Percentiles rank a stretch among this genome's conserved stretches.
These are phyloP conservation scores for Emergomyces africanus DNA, from an alignment of 2,329 filamentous ascomycete species.

Conservation along the genomic window DNA sequence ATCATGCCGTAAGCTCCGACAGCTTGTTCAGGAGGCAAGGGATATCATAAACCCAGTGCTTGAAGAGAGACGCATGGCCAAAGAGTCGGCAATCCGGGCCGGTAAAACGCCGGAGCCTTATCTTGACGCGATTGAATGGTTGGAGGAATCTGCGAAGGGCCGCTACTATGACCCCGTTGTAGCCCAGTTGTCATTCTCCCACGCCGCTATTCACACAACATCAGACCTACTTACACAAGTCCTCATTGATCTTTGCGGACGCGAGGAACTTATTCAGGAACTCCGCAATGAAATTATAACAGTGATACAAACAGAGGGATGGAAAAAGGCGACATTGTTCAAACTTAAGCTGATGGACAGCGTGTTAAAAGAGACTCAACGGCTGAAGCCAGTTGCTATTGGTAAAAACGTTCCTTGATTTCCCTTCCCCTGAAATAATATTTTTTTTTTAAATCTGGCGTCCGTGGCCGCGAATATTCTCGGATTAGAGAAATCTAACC, in stretches of 20 bases:
- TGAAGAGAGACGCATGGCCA: slow-evolving; percentile 5
- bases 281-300: slow-evolving; percentile 14
- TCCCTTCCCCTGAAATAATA: background rate
- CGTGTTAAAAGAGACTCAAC: slow-evolving; percentile 28
- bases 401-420: slow-evolving; percentile 5
- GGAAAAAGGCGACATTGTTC: slow-evolving; percentile 25
- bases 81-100: slow-evolving; percentile 4
- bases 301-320: slow-evolving; percentile 14
- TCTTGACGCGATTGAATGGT: slow-evolving; percentile 16
- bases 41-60: slow-evolving; percentile 12
- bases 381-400: slow-evolving; percentile 18
- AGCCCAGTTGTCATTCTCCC: slow-evolving; percentile 12
- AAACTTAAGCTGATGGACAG: slow-evolving; percentile 32
- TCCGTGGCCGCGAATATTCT: no score
- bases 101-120: slow-evolving; percentile 5
- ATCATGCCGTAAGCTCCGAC: slow-evolving; percentile 5
- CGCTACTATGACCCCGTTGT: slow-evolving; percentile 12
- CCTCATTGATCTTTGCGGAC: slow-evolving; percentile 11
- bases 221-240: slow-evolving; percentile 15
- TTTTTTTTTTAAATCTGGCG: no score
- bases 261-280: slow-evolving; percentile 5
- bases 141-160: slow-evolving; percentile 15
- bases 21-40: slow-evolving; percentile 6
- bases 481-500: slow-evolving; percentile 5
- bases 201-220: slow-evolving; percentile 15